A percentile compares a stretch with the other conserved stretches of the same genome.
These are phyloP conservation scores for Taxillus chinensis DNA, from an alignment of 164 flowering plant species.

Conservation along the genomic window DNA sequence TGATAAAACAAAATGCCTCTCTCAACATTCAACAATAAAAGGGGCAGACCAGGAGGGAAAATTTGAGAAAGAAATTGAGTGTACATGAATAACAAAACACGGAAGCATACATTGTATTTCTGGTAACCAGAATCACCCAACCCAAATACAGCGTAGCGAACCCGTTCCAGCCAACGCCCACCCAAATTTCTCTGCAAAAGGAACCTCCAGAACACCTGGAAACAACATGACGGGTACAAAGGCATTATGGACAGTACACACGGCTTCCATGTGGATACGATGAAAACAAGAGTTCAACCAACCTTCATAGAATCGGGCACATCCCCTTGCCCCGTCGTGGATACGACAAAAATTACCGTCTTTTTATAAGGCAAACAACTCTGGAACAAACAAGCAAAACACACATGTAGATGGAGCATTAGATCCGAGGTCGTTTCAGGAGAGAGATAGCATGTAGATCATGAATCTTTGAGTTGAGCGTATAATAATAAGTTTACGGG, in stretches of 20 bases:
- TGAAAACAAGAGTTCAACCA: slow-evolving; percentile 6
- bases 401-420: background rate
- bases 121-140: slow-evolving; percentile 95
- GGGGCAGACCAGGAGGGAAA: too few relatives aligned
- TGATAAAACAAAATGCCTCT: too few relatives aligned
- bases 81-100: too few relatives aligned
- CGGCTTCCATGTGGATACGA: background rate
- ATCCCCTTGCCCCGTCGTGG: slow-evolving; percentile 97
- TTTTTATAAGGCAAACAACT: slow-evolving; percentile 33
- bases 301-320: slow-evolving; percentile 89
- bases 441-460: too few relatives aligned
- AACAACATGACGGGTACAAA: background rate
- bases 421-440: too few relatives aligned
- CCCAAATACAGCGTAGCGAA: slow-evolving; percentile 85
- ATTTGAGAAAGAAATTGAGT: too few relatives aligned
- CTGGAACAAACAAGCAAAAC: slow-evolving; percentile 28
- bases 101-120: slow-evolving; percentile 66
- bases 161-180: slow-evolving; percentile 57
- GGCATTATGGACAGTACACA: background rate
- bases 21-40: too few relatives aligned
- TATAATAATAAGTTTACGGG: slow-evolving; percentile 24
- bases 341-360: slow-evolving; percentile 65
- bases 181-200: slow-evolving; percentile 63
- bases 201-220: slow-evolving; percentile 80
- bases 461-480: too few relatives aligned